Evolutionary conservation across 2,329 filamentous ascomycete species (phyloP), one percentile per base, ranked within the genome.

Genomic region (Chaetomium sp.): DNA sequence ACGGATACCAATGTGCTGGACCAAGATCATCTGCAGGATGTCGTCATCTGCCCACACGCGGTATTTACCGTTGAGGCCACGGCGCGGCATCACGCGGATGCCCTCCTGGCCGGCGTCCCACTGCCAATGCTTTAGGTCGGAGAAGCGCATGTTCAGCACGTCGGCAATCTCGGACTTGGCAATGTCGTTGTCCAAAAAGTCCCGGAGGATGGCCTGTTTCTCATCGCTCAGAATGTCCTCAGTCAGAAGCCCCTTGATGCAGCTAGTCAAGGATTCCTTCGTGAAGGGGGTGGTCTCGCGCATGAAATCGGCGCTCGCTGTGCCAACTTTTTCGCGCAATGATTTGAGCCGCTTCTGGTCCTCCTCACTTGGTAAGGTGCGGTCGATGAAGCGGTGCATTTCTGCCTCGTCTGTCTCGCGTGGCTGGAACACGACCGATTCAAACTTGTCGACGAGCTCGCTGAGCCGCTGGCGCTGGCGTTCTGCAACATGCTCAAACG

Each of bases 1-100:
- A 14, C 61, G 59, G 34, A 72, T 65, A 2, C 71, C 72, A 40
- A 76, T 71, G 54, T 70, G 74, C 52, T 76, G 72, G 11, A 74
- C 67, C 54, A 76, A 74, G 10, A 76, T 70, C n/a, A 72, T 69
- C 58, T 76, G 72, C 12, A 76, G 63, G 9, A 76, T 69, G 49
- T 76, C 73, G 53, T 76, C 73, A 54, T 76, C 72, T 65, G 74
- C 72, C 69, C 73, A 74, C 52, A 75, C 73, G 1, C 72, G 68
- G 56, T 74, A 76, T 55, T 74, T 75, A 1, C 74, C 74, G 52
- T 75, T 76, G 32, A 72, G 58, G 38, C 73, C 70, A 40, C 69
- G 70, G 7, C 72, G 70, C 34, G 73, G 73, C 51, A 74, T 62
- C 27, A 75, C 71, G 5, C 71, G 72, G 48, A 75, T 72, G 5